Evolutionary conservation across 208 protist species (phyloP), one percentile per base, ranked within the genome.

Genomic region (Lotmaria passim): DNA sequence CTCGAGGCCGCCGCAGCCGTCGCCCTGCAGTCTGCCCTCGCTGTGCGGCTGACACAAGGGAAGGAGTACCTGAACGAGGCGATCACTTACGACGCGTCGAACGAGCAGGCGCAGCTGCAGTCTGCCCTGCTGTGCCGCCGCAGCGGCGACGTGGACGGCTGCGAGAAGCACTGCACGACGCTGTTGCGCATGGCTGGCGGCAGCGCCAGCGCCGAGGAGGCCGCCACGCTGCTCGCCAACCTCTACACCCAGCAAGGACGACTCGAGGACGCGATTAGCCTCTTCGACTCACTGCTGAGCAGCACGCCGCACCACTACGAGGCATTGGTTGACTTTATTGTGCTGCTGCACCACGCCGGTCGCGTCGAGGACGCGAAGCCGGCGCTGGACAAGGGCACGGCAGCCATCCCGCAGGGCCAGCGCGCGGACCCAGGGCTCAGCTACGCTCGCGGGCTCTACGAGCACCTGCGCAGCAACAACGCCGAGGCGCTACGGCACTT

Each of bases 141-240:
- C 14, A 72, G 46, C 33, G 85, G 81, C 33, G 92, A 98, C 67
- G 55, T 90, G 28, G 87, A 97, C n/a, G 81, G 58, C n/a, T 97
- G 93, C 57, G 93, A 98, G 81, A 64, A 86, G 46, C 87, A 96
- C 62, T 98, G 94, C 79, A 86, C 85, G 38, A 76, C 83, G 44
- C 63, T 98, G 41, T 87, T 99, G 31, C 75, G 82, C 46, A 87
- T 98, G 71, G 71, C 55, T 1, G 71, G 63, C n/a, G 71, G 63
- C 34, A 90, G 96, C 69, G 78, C 89, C 6, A 52, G 62, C 34
- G 91, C 91, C 56, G 93, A 97, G 30, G 91, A 96, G 41, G 97
- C 96, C 1, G 84, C 88, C 28, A 90, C 97, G 46, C 91, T 98
- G 56, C 77, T 99, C 17, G 94, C 97, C 0, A 93, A 98, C 52